These are phyloP conservation scores for Oxytropis ochrocephala DNA, from an alignment of 306 rosid species.

Conservation along the genomic window DNA sequence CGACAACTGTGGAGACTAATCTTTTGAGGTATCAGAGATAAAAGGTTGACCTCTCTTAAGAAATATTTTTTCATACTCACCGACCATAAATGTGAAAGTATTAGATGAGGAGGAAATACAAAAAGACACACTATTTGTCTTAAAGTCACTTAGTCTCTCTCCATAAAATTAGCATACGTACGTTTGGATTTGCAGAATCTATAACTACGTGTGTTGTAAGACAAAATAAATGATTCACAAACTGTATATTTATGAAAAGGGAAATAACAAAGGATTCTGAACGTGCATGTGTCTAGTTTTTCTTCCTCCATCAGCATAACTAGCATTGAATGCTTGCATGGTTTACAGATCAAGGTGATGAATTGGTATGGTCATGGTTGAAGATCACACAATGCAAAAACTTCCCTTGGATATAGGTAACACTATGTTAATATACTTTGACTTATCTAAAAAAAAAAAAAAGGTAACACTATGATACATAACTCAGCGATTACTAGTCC, in stretches of 20 bases:
- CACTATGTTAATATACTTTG: too few species aligned
- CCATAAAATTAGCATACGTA: too few species aligned
- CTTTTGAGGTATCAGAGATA: too few species aligned
- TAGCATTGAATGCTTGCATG: neutral
- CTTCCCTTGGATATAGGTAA: neutral
- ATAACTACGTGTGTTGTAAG: neutral
- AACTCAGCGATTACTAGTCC: neutral
- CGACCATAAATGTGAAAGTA: too few species aligned
- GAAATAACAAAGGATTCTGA: neutral
- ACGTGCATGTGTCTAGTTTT: neutral
- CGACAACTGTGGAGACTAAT: too few species aligned
- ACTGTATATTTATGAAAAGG: neutral
- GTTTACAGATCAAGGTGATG: neutral
- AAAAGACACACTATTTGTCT: too few species aligned
- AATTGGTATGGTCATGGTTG: neutral
- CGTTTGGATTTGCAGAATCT: too few species aligned
- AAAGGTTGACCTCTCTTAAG: too few species aligned
- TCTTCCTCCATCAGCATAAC: neutral
- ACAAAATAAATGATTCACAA: neutral
- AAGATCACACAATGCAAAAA: neutral
- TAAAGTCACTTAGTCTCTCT: too few species aligned
- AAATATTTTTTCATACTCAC: too few species aligned
- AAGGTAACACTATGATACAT: neutral
- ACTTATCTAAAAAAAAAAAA: too few species aligned
- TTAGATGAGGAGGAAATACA: too few species aligned